A percentile compares a stretch with the other conserved stretches of the same genome.
Evolutionary conservation across 306 rosid species (phyloP).

Genomic region (Parietaria judaica): DNA sequence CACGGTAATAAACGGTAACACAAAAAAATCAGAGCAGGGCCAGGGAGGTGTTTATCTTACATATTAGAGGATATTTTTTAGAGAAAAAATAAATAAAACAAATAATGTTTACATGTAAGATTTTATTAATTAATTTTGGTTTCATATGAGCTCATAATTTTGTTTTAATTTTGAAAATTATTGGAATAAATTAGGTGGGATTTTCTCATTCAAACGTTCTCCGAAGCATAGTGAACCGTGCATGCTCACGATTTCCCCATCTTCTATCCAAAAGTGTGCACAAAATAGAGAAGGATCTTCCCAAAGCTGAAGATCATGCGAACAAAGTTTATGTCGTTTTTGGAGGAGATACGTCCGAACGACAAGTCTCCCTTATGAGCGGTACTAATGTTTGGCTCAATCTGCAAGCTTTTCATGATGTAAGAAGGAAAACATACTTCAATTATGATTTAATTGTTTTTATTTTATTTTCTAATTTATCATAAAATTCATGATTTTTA

Average conservation of each 20-base stretch:
- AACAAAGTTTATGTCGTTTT: constrained; percentile 79
- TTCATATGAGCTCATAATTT: neutral
- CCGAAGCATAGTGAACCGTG: constrained; percentile 68
- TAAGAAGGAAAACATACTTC: constrained; percentile 29
- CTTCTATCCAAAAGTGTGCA: constrained; percentile 36
- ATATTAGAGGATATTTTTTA: no score
- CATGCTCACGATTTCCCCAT: constrained; percentile 67
- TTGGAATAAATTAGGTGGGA: constrained; percentile 61
- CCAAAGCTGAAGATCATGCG: constrained; percentile 24
- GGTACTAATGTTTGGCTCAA: constrained; percentile 99
- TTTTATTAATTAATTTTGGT: no score
- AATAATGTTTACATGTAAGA: no score
- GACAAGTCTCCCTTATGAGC: constrained; percentile 98
- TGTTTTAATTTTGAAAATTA: constrained; percentile 3
- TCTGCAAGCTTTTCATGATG: constrained; percentile 81
- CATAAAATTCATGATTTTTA: constrained; percentile 19
- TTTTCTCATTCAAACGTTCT: constrained; percentile 90
- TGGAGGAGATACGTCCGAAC: constrained; percentile 95
- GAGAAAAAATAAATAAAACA: neutral
- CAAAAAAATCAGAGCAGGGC: no score
- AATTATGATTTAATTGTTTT: no score
- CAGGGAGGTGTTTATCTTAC: no score
- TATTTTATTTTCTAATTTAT: neutral
- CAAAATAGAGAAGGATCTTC: constrained; percentile 27
- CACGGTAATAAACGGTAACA: no score